Conservation (phyloP, 352 stramenopile species). For the Thalassiosira livingstoniorum region DNA sequence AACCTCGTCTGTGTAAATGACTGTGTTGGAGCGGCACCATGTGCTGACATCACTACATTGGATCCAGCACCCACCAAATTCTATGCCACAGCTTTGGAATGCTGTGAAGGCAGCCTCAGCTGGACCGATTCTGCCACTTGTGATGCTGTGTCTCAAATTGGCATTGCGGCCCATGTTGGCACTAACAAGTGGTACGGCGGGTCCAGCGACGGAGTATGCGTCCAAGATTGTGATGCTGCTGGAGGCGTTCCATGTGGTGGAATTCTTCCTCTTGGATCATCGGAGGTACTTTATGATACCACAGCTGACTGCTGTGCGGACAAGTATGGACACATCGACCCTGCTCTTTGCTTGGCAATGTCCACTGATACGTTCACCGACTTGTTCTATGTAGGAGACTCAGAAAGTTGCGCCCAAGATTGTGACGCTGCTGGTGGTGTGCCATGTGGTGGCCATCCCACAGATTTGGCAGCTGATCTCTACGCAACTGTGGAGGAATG, state of each 20-base stretch:
- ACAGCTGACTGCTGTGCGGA: too few relatives aligned
- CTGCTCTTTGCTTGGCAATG: too few relatives aligned
- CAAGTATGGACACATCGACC: too few relatives aligned
- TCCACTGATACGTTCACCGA: too few relatives aligned
- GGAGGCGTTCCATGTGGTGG: too few relatives aligned
- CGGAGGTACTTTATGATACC: too few relatives aligned
- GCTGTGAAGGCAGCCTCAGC: background rate
- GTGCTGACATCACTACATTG: background rate
- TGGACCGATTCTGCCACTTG: too few relatives aligned
- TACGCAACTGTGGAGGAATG: background rate
- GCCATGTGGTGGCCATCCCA: background rate
- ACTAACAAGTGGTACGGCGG: background rate
- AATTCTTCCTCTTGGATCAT: too few relatives aligned
- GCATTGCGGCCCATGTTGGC: background rate
- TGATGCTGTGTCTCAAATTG: background rate
- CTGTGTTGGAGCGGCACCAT: background rate
- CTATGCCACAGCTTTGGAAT: background rate
- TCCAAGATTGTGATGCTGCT: background rate
- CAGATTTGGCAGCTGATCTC: background rate
- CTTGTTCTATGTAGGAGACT: too few relatives aligned
- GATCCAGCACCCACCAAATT: background rate
- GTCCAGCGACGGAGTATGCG: background rate
- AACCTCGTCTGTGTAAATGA: background rate
- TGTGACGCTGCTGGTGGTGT: background rate
- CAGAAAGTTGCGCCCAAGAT: background rate